These are phyloP conservation scores for Aspergillus nidulans DNA, from an alignment of 495 filamentous ascomycete species.

Conservation along the genomic window DNA sequence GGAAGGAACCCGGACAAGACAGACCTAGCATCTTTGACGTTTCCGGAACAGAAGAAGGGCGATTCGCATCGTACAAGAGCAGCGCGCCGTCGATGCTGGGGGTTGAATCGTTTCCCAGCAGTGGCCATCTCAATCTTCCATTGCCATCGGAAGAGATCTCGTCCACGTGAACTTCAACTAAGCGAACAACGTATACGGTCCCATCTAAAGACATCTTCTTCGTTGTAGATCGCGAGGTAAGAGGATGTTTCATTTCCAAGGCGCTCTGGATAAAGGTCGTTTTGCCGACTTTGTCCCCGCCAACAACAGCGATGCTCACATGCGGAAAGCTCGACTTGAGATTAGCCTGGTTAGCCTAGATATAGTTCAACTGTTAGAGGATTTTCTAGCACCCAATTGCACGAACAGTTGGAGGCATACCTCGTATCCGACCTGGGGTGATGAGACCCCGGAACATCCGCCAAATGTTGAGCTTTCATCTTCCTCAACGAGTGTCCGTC, in stretches of 20 bases:
- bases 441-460: constrained; percentile 13
- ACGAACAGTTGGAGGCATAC: constrained; percentile 16
- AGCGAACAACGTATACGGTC: constrained; percentile 67
- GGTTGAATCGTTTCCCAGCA: constrained; percentile 58
- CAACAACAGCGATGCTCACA: constrained; percentile 84
- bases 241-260: constrained; percentile 59
- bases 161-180: constrained; percentile 65
- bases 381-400: background rate
- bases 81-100: constrained; percentile 79
- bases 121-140: constrained; percentile 70
- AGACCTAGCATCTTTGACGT: constrained; percentile 59
- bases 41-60: constrained; percentile 61
- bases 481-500: constrained; percentile 31
- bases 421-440: constrained; percentile 23
- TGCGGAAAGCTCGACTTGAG: constrained; percentile 34
- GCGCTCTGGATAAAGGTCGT: constrained; percentile 82
- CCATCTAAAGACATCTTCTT: constrained; percentile 77
- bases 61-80: constrained; percentile 80
- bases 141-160: constrained; percentile 46
- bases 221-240: constrained; percentile 53
- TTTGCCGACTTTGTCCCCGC: constrained; percentile 77
- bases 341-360: constrained; percentile 27
- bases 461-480: constrained; percentile 23
- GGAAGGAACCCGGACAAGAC: constrained; percentile 1
- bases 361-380: constrained; percentile 14